A percentile compares a stretch with the other conserved stretches of the same genome.
These are phyloP conservation scores for Fusarium solani-melongenae DNA, from an alignment of 2,329 filamentous ascomycete species.

Conservation along the genomic window DNA sequence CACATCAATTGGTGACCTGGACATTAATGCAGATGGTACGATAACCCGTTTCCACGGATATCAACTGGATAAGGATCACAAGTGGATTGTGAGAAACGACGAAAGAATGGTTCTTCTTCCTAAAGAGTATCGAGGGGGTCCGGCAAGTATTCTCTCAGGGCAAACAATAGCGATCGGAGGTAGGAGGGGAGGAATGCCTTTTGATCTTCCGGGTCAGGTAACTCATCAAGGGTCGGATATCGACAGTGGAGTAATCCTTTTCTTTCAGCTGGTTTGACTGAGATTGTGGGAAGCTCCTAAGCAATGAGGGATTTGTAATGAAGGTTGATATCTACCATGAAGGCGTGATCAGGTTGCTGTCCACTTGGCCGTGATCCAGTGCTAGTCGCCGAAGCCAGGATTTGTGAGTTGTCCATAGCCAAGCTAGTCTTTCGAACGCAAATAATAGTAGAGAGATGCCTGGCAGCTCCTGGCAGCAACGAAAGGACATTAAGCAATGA, in stretches of 20 bases:
- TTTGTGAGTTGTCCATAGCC: background rate
- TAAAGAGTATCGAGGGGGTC: rapidly evolving
- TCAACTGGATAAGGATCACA: rapidly evolving
- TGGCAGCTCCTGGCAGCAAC: background rate
- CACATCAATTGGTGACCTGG: background rate
- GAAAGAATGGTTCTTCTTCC: background rate
- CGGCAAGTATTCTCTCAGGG: background rate
- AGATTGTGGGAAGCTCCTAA: background rate
- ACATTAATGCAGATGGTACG: background rate
- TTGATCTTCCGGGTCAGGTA: no score
- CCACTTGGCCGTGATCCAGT: background rate
- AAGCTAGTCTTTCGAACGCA: background rate
- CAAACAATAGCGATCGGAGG: background rate
- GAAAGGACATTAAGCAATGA: background rate
- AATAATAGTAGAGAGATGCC: background rate
- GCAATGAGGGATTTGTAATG: no score
- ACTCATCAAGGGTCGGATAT: no score
- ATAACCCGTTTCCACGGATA: background rate
- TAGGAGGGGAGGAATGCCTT: background rate
- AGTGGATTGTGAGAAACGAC: background rate
- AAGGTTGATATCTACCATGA: no score
- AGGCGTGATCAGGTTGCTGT: no score
- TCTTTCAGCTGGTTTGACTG: background rate
- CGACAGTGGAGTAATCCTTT: no score
- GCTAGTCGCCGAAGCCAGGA: background rate